Conservation (phyloP, 1,284 basidiomycete genomes). For the Ustilago shanxiensis region DNA sequence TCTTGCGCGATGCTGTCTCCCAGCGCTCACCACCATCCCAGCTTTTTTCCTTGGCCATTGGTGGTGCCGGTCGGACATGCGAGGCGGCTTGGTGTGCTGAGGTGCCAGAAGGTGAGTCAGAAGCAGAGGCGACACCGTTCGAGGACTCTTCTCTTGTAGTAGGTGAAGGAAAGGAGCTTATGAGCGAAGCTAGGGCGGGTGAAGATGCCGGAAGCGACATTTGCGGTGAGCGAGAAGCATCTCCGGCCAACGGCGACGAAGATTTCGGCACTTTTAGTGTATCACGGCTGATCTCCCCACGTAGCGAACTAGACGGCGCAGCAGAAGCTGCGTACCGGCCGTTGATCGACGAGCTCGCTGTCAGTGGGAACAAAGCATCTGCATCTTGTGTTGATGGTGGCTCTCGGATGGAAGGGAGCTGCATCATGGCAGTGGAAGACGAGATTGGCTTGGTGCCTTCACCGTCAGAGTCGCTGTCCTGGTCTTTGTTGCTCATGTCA, state of each 20-base stretch:
- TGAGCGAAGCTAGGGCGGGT: slow-evolving; percentile 42
- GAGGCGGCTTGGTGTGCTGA: background rate
- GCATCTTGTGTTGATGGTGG: background rate
- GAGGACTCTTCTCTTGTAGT: slow-evolving; percentile 8
- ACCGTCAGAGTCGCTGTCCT: slow-evolving; percentile 27
- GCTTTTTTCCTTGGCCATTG: slow-evolving; percentile 28
- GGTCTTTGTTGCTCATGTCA: slow-evolving; percentile 34
- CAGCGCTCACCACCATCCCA: slow-evolving; percentile 47
- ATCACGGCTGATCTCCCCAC: slow-evolving; percentile 2
- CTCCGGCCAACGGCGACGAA: background rate
- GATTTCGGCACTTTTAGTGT: slow-evolving; percentile 7
- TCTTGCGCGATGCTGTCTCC: slow-evolving; percentile 5
- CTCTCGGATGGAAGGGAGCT: slow-evolving; percentile 8
- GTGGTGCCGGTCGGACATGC: background rate
- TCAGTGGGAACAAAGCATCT: background rate
- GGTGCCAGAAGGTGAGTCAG: background rate
- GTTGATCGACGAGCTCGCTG: background rate
- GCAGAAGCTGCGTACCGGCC: background rate
- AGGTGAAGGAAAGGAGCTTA: slow-evolving; percentile 45
- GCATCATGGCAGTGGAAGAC: background rate
- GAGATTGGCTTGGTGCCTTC: background rate
- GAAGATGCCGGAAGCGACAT: slow-evolving; percentile 22
- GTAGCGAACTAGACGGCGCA: slow-evolving; percentile 2
- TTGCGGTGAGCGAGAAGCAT: slow-evolving; percentile 8
- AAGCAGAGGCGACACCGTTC: background rate